Percentiles rank a stretch among this genome's conserved stretches.
phyloP scores from a whole-genome alignment of 306 rosid genomes.

The Dalbergia cochinchinensis region DNA sequence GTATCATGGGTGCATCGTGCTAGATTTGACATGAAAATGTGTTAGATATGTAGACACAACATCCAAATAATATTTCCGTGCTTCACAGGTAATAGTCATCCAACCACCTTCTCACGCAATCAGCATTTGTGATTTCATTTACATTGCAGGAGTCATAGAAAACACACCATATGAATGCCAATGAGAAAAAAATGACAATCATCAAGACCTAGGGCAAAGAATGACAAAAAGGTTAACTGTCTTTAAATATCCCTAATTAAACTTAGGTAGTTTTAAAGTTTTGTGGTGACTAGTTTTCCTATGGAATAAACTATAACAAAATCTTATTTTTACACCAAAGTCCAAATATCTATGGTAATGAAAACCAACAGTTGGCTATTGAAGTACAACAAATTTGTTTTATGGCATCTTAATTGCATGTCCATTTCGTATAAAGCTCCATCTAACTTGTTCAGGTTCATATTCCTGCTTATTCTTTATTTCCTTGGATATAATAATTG shows the following conservation, averaged over 20 bases:
- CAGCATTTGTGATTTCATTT: too few species aligned
- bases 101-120: too few species aligned
- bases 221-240: constrained; percentile 79
- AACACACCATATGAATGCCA: too few species aligned
- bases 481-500: constrained; percentile 3
- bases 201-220: too few species aligned
- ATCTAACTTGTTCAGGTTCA: background rate
- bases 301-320: background rate
- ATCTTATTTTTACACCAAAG: background rate
- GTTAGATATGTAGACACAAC: too few species aligned
- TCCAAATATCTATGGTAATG: constrained; percentile 1
- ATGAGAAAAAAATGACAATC: too few species aligned
- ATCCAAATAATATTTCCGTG: too few species aligned
- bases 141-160: too few species aligned
- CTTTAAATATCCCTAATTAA: background rate
- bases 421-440: background rate
- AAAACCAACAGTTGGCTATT: constrained; percentile 9
- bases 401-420: background rate
- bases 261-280: constrained; percentile 17
- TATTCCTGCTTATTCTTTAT: constrained; percentile 15
- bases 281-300: constrained; percentile 13
- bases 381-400: background rate
- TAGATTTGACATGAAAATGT: too few species aligned
- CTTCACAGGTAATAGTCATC: too few species aligned
- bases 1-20: too few species aligned